Conservation (phyloP, 1,284 basidiomycete species). For the Malassezia sympodialis region DNA sequence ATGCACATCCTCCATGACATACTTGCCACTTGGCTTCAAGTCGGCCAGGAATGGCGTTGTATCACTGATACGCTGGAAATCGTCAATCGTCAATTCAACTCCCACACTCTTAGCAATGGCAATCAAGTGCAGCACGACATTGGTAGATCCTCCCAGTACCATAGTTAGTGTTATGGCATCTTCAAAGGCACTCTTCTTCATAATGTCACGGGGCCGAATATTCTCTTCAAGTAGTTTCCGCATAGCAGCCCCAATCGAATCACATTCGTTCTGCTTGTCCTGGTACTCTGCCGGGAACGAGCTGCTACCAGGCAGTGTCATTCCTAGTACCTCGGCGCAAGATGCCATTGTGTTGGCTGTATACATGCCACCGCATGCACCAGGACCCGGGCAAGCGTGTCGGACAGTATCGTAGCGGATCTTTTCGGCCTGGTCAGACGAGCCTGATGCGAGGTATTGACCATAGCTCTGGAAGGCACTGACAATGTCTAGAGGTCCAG, state of each 20-base stretch:
- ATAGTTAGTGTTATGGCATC: constrained; percentile 46
- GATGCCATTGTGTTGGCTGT: constrained; percentile 48
- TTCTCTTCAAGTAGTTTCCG: constrained; percentile 43
- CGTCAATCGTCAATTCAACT: constrained; percentile 38
- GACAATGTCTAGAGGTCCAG: constrained; percentile 42
- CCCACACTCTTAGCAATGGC: constrained; percentile 45
- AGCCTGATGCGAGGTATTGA: constrained; percentile 41
- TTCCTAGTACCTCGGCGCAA: constrained; percentile 44
- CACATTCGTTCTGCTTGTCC: constrained; percentile 43
- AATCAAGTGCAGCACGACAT: constrained; percentile 44
- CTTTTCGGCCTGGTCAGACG: constrained; percentile 39
- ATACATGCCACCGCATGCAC: constrained; percentile 48
- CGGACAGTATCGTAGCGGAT: constrained; percentile 42
- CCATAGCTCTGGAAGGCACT: constrained; percentile 47
- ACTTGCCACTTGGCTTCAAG: constrained; percentile 46
- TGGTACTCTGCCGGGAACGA: constrained; percentile 45
- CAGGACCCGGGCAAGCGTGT: constrained; percentile 42
- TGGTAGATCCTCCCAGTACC: constrained; percentile 45
- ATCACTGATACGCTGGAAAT: constrained; percentile 45
- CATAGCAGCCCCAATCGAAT: constrained; percentile 35
- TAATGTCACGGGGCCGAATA: constrained; percentile 45
- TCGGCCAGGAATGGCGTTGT: constrained; percentile 44
- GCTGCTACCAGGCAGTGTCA: constrained; percentile 43
- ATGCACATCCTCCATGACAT: constrained; percentile 48
- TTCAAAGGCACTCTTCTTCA: constrained; percentile 40